Evolutionary conservation across 371 early-diverging fungal species (phyloP).

Genomic region (Mucor racemosus): DNA sequence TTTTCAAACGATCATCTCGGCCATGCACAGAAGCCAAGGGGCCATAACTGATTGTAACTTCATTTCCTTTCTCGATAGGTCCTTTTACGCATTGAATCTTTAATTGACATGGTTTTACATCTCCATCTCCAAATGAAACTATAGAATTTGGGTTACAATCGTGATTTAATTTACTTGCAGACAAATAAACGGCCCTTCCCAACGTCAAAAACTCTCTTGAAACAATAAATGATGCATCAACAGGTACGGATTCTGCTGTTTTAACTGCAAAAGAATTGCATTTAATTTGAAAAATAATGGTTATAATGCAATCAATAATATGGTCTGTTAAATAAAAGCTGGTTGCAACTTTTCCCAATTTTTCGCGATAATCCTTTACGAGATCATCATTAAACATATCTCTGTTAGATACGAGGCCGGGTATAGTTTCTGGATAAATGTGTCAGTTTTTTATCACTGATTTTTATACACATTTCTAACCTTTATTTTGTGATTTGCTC

Average conservation of each 20-base stretch:
- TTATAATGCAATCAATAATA: conserved; percentile 18
- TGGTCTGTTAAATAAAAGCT: conserved; percentile 18
- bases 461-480: background rate
- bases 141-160: conserved; percentile 39
- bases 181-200: conserved; percentile 38
- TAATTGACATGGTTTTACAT: background rate
- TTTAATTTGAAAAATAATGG: conserved; percentile 33
- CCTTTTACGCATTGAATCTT: conserved; percentile 6
- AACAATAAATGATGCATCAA: conserved; percentile 4
- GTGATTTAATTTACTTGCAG: conserved; percentile 42
- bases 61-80: background rate
- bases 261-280: conserved; percentile 42
- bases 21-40: conserved; percentile 25
- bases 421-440: conserved; percentile 13
- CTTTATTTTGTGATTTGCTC: conserved; percentile 6
- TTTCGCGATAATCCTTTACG: conserved; percentile 1
- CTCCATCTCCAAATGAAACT: conserved; percentile 28
- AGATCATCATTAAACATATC: background rate
- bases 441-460: background rate
- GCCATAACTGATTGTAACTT: conserved; percentile 42
- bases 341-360: background rate
- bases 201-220: conserved; percentile 11
- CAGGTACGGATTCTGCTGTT: background rate
- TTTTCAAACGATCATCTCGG: conserved; percentile 12
- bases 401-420: conserved; percentile 25